phyloP scores from a whole-genome alignment of 164 flowering plant species.

The Stephania cephalantha region DNA sequence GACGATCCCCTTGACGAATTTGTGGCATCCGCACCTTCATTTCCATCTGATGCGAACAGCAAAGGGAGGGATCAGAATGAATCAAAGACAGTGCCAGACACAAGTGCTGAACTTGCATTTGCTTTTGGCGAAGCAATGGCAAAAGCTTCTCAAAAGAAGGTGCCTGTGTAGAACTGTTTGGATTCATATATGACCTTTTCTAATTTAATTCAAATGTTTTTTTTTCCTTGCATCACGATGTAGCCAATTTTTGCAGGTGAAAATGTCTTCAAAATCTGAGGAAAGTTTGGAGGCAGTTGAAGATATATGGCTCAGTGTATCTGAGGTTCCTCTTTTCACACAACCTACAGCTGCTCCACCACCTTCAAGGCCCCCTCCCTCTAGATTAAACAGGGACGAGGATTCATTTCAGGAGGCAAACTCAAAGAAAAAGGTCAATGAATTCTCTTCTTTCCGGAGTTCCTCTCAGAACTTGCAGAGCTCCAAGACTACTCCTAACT shows the following conservation, averaged over 20 bases:
- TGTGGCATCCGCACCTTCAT: constrained; percentile 34
- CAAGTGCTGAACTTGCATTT: constrained; percentile 19
- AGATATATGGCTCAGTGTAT: constrained; percentile 85
- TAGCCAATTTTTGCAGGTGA: constrained; percentile 28
- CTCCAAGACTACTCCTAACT: constrained; percentile 32
- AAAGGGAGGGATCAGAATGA: constrained; percentile 37
- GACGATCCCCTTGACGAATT: constrained; percentile 56
- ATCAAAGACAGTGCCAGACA: constrained; percentile 27
- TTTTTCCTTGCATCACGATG: constrained; percentile 29
- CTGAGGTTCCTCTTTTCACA: constrained; percentile 82
- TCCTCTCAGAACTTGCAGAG: constrained; percentile 36
- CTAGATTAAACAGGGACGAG: constrained; percentile 46
- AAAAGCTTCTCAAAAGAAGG: constrained; percentile 32
- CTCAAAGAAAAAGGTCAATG: constrained; percentile 38
- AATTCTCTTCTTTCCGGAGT: constrained; percentile 31
- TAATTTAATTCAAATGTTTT: constrained; percentile 38
- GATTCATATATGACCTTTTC: constrained; percentile 42
- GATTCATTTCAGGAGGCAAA: constrained; percentile 29
- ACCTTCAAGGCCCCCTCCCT: constrained; percentile 85
- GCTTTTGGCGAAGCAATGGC: constrained; percentile 28
- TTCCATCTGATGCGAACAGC: constrained; percentile 31
- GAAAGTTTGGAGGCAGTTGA: constrained; percentile 41
- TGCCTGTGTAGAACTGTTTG: constrained; percentile 26
- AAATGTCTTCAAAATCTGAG: constrained; percentile 40
- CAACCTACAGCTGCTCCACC: constrained; percentile 94